These are phyloP conservation scores for Peniophora sp. DNA, from an alignment of 1,284 basidiomycete genomes.

Conservation along the genomic window DNA sequence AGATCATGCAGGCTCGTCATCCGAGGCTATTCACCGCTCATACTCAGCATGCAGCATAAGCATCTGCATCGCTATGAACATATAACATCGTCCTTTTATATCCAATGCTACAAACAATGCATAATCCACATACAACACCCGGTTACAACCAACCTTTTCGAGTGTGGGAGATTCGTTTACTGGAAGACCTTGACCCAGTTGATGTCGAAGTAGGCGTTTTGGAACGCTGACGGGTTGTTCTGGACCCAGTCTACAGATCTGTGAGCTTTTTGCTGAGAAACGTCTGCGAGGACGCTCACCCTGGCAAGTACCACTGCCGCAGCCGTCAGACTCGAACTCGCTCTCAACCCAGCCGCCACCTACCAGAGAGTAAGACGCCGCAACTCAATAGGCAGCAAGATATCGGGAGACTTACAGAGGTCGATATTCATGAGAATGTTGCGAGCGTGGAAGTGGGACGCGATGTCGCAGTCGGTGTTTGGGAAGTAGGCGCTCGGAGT, in stretches of 20 bases:
- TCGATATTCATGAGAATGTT: constrained; percentile 48
- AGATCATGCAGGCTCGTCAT: no score
- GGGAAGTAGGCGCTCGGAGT: constrained; percentile 44
- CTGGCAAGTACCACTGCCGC: constrained; percentile 32
- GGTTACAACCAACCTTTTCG: no score
- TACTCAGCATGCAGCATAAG: no score
- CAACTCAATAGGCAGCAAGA: no score
- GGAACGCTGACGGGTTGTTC: constrained; percentile 56
- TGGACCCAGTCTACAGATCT: constrained; percentile 42
- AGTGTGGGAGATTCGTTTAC: not conserved
- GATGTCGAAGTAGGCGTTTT: constrained; percentile 63
- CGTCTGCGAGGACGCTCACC: constrained; percentile 20
- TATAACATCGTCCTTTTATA: no score
- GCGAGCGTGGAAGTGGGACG: constrained; percentile 35
- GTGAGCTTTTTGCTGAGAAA: not conserved
- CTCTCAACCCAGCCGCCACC: constrained; percentile 41
- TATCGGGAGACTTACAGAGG: constrained; percentile 17
- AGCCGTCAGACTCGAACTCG: constrained; percentile 30
- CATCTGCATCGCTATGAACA: no score
- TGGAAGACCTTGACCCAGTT: constrained; percentile 36
- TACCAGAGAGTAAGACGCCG: no score
- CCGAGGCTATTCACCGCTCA: no score
- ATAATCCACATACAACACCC: no score
- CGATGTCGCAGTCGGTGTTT: constrained; percentile 33
- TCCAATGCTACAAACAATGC: no score